phyloP scores from a whole-genome alignment of 202 grass and related monocot genomes.

The Saccharum hybrid region DNA sequence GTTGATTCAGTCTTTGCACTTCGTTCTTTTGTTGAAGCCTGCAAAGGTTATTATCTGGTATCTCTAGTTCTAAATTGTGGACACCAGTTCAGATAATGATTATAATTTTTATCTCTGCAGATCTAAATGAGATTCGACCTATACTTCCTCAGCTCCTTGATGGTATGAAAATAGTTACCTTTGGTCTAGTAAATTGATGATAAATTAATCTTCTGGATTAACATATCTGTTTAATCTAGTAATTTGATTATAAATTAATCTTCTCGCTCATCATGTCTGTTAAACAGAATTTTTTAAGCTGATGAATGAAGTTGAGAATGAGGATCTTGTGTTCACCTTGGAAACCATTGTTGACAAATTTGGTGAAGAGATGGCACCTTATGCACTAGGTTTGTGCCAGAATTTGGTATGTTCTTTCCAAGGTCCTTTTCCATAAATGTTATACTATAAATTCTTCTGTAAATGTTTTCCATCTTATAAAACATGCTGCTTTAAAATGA shows the following conservation, averaged over 20 bases:
- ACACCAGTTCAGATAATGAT: neutral
- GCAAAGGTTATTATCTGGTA: conserved; percentile 61
- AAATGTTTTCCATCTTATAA: conserved; percentile 7
- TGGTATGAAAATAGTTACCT: conserved; percentile 56
- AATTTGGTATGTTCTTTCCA: conserved; percentile 66
- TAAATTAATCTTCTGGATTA: conserved; percentile 26
- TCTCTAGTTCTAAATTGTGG: conserved; percentile 17
- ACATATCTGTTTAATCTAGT: conserved; percentile 17
- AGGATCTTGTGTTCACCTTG: conserved; percentile 89
- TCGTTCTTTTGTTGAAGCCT: conserved; percentile 92
- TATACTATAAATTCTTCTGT: neutral
- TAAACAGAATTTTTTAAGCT: conserved; percentile 87
- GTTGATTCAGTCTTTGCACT: conserved; percentile 94
- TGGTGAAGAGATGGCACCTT: conserved; percentile 97
- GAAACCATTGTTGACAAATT: conserved; percentile 96
- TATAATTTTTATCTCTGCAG: conserved; percentile 49
- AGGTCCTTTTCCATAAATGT: neutral
- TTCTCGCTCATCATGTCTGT: conserved; percentile 19
- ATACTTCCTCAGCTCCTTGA: conserved; percentile 91
- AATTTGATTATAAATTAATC: conserved; percentile 31
- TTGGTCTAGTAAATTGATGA: conserved; percentile 21
- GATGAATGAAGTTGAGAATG: conserved; percentile 94
- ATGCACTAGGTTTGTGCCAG: conserved; percentile 88
- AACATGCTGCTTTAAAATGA: conserved; percentile 17
- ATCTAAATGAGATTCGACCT: conserved; percentile 81